phyloP scores from a whole-genome alignment of 306 rosid species.

The Parietaria judaica region DNA sequence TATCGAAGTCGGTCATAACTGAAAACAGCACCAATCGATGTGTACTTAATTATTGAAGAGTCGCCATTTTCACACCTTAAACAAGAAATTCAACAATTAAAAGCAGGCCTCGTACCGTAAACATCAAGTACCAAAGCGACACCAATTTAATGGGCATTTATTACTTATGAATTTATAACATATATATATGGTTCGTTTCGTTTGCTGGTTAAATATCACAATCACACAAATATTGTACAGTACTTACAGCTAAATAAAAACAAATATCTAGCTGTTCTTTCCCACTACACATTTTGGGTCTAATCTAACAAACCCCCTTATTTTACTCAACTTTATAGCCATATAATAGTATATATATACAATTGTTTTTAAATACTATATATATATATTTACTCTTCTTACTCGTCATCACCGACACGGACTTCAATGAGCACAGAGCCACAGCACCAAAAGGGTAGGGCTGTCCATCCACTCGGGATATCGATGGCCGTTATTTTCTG shows the following conservation, averaged over 20 bases:
- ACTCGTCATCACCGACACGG: slow-evolving; percentile 24
- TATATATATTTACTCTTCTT: neutral
- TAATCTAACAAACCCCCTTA: slow-evolving; percentile 1
- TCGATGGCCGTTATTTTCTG: slow-evolving; percentile 4
- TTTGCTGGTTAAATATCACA: neutral
- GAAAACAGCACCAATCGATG: no score
- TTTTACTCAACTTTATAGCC: neutral
- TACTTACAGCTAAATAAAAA: slow-evolving; percentile 9
- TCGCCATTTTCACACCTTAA: neutral
- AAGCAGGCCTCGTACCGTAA: neutral
- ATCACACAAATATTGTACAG: slow-evolving; percentile 3
- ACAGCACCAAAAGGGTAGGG: slow-evolving; percentile 14
- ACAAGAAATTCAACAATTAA: neutral
- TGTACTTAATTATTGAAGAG: no score
- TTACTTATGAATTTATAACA: neutral
- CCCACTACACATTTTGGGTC: slow-evolving; percentile 12
- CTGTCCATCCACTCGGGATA: neutral
- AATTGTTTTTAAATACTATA: neutral
- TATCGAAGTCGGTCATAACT: no score
- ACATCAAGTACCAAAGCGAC: neutral
- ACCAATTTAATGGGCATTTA: slow-evolving; percentile 2
- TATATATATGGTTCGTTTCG: no score
- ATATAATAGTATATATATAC: neutral
- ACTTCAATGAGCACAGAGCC: slow-evolving; percentile 3
- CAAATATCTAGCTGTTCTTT: slow-evolving; percentile 24